Conservation (phyloP, 257 asterid species). For the Solanum arcanum region DNA sequence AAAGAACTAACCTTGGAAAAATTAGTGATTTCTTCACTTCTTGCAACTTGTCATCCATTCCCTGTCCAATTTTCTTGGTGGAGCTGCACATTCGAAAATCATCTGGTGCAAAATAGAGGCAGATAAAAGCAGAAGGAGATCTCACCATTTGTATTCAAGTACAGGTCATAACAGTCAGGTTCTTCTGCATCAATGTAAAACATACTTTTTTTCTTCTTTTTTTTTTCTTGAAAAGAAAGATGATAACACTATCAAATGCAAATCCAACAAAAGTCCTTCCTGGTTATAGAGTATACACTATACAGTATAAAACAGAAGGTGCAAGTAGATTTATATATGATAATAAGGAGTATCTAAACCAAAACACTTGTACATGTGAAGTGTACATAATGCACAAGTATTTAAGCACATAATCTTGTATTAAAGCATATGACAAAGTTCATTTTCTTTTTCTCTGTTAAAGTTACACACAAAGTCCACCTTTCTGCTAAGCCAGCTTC, state of each 20-base stretch:
- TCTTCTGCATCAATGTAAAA: neutral
- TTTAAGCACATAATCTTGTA: neutral
- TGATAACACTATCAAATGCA: neutral
- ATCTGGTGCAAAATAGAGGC: neutral
- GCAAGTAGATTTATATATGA: neutral
- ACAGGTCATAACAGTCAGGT: neutral
- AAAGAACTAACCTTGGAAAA: neutral
- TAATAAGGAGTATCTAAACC: neutral
- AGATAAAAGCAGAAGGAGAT: neutral
- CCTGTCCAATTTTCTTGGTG: neutral
- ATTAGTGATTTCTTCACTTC: neutral
- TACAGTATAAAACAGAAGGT: neutral
- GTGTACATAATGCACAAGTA: neutral
- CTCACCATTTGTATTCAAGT: neutral
- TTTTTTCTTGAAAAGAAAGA: neutral
- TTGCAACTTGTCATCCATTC: neutral
- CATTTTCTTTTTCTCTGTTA: neutral
- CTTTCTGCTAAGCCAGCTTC: neutral
- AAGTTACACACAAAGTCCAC: neutral
- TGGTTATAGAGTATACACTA: neutral
- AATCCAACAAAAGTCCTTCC: neutral
- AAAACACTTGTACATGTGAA: neutral
- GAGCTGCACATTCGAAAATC: neutral
- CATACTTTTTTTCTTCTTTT: neutral
- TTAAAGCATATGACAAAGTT: neutral